Base-by-base conservation (phyloP, 1,284 basidiomycete genomes). In the Cryptococcus floricola region DNA sequence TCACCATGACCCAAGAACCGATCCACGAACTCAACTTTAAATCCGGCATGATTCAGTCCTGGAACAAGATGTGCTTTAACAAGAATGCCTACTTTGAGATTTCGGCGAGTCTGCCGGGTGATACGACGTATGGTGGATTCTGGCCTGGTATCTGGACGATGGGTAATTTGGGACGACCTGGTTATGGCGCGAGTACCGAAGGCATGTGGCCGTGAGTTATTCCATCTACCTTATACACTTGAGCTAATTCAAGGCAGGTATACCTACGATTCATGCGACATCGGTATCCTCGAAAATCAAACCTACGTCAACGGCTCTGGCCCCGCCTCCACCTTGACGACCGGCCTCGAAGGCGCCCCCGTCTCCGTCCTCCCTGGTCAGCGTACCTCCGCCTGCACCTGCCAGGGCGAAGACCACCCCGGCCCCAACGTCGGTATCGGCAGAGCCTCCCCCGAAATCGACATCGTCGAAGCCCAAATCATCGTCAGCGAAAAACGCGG, bases 1-100 rank as follows among this genome's bases (percentile, higher is more conserved):
- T 98, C 67, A 91, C 87, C 0, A 76, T 96, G 57, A 84, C 81
- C 0, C 66, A 84, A 64, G 85, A 85, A 67, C 67, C 79, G 46
- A 87, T 80, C 46, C 86, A 97, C 75, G 83, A 82, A 56, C 80
- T 97, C 60, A 78, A 89, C 66, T 94, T 87, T 72, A 81, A 85
- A 53, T 78, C 77, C 9, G 81, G 80, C 28, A 80, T 81, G 78
- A 52, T 82, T 18, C 79, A 79, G 58, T 73, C 75, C 0, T 82
- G 81, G 81, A 82, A 82, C 66, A 72, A 77, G 62, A 63, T 77
- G 5, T 77, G 76, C 60, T 75, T 77, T 65, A 73, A 71, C 61
- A 71, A 67, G 56, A 71, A 73, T 48, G 71, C 69, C 14, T 74
- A 74, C 55, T 65, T 71, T 51, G 75, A 78, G 59, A 72, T 72